These are phyloP conservation scores for Davidsoniella virescens DNA, from an alignment of 2,329 filamentous ascomycete species.

Conservation along the genomic window DNA sequence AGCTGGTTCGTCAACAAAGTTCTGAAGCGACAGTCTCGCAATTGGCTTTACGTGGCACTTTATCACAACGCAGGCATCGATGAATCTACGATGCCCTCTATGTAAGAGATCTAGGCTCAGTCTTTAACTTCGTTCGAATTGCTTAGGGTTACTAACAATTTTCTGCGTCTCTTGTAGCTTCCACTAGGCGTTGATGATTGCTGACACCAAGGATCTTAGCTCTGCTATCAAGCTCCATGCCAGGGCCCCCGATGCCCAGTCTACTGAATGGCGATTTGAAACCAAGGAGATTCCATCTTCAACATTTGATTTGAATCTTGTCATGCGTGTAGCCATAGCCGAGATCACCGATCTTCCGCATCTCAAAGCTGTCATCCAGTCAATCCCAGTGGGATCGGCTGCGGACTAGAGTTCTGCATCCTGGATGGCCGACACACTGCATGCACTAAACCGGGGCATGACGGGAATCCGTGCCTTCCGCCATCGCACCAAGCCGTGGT, in stretches of 20 bases:
- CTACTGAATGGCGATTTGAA: conserved; percentile 1
- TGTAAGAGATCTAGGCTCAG: neutral
- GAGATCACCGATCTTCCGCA: conserved; percentile 5
- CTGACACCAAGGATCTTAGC: neutral
- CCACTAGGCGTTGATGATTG: conserved; percentile 9
- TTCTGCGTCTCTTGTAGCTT: neutral
- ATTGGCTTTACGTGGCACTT: conserved; percentile 8
- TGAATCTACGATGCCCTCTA: neutral
- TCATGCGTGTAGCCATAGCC: conserved; percentile 7
- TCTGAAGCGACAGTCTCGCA: conserved; percentile 1
- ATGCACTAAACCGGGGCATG: conserved; percentile 4
- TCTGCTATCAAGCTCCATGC: conserved; percentile 7
- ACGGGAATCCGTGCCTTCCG: conserved; percentile 3
- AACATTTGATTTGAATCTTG: conserved; percentile 6
- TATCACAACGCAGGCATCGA: conserved; percentile 6
- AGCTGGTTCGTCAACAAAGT: conserved; percentile 8
- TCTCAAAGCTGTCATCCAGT: conserved; percentile 3
- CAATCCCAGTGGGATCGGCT: conserved; percentile 1
- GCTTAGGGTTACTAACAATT: neutral
- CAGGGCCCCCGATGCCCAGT: neutral
- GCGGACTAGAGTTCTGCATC: conserved; percentile 6
- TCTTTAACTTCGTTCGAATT: neutral
- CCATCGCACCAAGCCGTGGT: conserved; percentile 8
- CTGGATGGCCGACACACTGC: conserved; percentile 8
- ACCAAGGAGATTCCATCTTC: conserved; percentile 1